Percentiles rank a stretch among this genome's conserved stretches.
phyloP scores from a whole-genome alignment of 2,329 filamentous ascomycete species.

The Fonsecaea nubica region DNA sequence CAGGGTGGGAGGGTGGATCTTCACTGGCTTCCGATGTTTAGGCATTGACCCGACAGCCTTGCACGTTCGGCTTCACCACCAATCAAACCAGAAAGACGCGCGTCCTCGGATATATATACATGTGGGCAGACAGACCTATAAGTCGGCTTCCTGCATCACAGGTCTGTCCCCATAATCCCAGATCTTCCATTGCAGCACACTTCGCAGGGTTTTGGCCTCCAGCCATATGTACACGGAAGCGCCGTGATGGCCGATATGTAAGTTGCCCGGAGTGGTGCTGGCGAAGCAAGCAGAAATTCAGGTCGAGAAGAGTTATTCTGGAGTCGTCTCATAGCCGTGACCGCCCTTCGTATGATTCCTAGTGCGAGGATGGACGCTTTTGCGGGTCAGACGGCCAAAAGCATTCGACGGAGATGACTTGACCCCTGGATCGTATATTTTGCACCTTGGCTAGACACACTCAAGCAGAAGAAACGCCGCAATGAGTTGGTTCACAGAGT shows the following conservation, averaged over 20 bases:
- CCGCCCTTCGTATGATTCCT: neutral
- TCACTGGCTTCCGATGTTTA: conserved; percentile 3
- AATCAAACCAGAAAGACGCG: neutral
- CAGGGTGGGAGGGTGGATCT: neutral
- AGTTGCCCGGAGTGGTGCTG: neutral
- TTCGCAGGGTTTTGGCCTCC: no score
- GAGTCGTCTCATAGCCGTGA: neutral
- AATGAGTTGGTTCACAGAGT: neutral
- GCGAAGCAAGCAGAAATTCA: neutral
- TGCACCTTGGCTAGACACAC: neutral
- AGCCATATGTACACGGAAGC: neutral
- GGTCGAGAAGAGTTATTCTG: neutral
- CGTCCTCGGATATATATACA: neutral
- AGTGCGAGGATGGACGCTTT: neutral
- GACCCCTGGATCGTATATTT: neutral
- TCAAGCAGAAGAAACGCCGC: neutral
- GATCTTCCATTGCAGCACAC: neutral
- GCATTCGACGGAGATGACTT: neutral
- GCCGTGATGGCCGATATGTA: neutral
- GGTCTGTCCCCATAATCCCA: neutral
- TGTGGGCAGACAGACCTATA: neutral
- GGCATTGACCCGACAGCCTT: neutral
- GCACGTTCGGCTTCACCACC: neutral
- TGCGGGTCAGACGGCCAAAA: neutral
- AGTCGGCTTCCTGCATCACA: neutral